Evolutionary conservation across 1,284 basidiomycete genomes (phyloP), one percentile per base, ranked within the genome.

Genomic region (Cryptococcus sp.): DNA sequence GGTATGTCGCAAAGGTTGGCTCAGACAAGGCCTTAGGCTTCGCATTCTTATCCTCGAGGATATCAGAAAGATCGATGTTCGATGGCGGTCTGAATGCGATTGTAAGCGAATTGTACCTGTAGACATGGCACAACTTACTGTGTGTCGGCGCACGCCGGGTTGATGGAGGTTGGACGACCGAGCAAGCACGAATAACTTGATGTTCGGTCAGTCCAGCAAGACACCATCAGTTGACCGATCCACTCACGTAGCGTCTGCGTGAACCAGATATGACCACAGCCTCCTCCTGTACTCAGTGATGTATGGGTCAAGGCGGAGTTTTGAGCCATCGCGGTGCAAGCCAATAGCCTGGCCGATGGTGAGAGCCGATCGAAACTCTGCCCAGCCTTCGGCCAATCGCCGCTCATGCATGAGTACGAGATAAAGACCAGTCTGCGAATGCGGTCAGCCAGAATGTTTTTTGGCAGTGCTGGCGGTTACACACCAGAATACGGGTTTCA

Each of bases 211-310:
- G 29, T 34, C 29, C 29, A 34, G 20, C 50, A 23, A 34, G 22
- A 46, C 19, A 19, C 20, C 15, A 45, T 58, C 37, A 43, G 39
- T 26, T 37, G 41, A 22, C 34, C 19, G 44, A 50, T 59, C 29
- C 29, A 34, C 29, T 34, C 29, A 72, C 44, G 74, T 74, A 25
- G 90, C 86, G 76, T 97, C 93, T 6, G 91, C 90, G 72, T 94
- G 91, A 69, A 93, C 92, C 1, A 96, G 82, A 74, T 94, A 92
- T 0, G 91, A 89, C 93, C 93, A 97, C 64, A 97, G 86, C 29
- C 93, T 85, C 51, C 93, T 84, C 49, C 93, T 84, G 65, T 95
- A 91, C 80, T 97, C 93, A 1, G 89, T 86, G 58, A 87, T 85
- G 52, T 85, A 82, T 1, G 87, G 83, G 56, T 91, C 72, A 3